Evolutionary conservation across 768 basidiomycete genomes (phyloP).

Genomic region (Termitomyces sp.): DNA sequence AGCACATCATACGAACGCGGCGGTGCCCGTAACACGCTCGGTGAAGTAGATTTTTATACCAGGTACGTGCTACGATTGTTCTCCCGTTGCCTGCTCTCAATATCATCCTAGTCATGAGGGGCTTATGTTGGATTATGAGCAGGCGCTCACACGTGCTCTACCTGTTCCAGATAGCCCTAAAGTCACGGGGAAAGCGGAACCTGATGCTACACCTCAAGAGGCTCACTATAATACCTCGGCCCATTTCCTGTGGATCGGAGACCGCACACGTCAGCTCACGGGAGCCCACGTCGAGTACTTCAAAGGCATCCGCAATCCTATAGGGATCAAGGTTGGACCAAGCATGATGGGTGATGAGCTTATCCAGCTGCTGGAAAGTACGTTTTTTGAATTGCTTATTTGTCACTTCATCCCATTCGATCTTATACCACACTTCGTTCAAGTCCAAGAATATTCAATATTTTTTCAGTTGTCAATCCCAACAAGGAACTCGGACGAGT

Average conservation of each 20-base stretch:
- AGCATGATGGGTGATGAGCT: slow-evolving; percentile 80
- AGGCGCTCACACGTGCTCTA: slow-evolving; percentile 79
- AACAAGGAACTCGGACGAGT: slow-evolving; percentile 78
- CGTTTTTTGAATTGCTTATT: slow-evolving; percentile 18
- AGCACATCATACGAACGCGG: slow-evolving; percentile 65
- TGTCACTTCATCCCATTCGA: neutral
- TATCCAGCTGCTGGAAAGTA: slow-evolving; percentile 70
- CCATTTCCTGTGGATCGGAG: slow-evolving; percentile 97
- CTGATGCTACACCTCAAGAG: slow-evolving; percentile 15
- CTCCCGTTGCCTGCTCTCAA: neutral
- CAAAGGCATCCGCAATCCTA: slow-evolving; percentile 87
- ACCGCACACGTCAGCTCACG: slow-evolving; percentile 86
- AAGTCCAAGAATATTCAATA: neutral
- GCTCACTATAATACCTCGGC: slow-evolving; percentile 88
- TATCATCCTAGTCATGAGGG: slow-evolving; percentile 73
- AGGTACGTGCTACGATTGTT: slow-evolving; percentile 43
- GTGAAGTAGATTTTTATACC: slow-evolving; percentile 92
- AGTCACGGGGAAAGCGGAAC: neutral
- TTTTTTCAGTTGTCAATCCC: slow-evolving; percentile 78
- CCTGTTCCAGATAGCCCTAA: slow-evolving; percentile 27
- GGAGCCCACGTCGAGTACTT: slow-evolving; percentile 98
- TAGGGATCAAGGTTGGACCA: slow-evolving; percentile 96
- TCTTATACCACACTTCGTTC: neutral
- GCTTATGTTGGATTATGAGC: slow-evolving; percentile 88
- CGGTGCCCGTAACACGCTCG: slow-evolving; percentile 66